Conservation (phyloP, 1,284 basidiomycete species). For the Naganishia sp. region DNA sequence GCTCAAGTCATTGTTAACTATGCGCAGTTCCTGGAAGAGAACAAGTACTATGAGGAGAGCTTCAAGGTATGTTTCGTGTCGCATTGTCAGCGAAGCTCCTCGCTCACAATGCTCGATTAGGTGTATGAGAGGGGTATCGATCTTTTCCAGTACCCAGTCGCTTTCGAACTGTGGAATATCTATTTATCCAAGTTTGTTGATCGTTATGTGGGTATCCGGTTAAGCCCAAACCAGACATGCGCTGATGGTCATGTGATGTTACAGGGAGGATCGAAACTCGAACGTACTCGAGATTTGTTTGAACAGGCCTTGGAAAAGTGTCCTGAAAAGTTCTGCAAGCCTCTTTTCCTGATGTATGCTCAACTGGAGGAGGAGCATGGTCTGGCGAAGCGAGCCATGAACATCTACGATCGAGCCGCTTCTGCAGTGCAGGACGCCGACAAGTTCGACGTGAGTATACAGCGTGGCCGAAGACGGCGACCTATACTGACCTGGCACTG, state of each 20-base stretch:
- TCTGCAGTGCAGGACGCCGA: slow-evolving; percentile 81
- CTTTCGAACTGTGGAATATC: slow-evolving; percentile 99
- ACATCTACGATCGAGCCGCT: slow-evolving; percentile 90
- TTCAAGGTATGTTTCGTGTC: slow-evolving; percentile 70
- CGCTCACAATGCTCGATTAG: slow-evolving; percentile 50
- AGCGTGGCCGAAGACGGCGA: background rate
- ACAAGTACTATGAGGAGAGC: slow-evolving; percentile 96
- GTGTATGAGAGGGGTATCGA: slow-evolving; percentile 97
- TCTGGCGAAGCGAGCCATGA: slow-evolving; percentile 93
- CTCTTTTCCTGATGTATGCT: slow-evolving; percentile 93
- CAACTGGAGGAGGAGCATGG: slow-evolving; percentile 93
- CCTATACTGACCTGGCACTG: slow-evolving; percentile 1
- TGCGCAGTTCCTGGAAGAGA: slow-evolving; percentile 93
- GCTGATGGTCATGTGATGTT: slow-evolving; percentile 25
- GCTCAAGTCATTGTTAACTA: slow-evolving; percentile 98
- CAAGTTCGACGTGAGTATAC: slow-evolving; percentile 79
- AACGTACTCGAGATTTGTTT: slow-evolving; percentile 92
- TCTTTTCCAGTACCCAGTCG: slow-evolving; percentile 95
- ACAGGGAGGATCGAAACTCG: slow-evolving; percentile 87
- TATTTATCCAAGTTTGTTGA: slow-evolving; percentile 97
- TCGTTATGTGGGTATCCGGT: slow-evolving; percentile 71
- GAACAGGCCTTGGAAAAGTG: slow-evolving; percentile 97
- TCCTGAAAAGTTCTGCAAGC: slow-evolving; percentile 90
- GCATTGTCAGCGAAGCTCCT: background rate
- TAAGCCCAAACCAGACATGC: background rate